phyloP scores from a whole-genome alignment of 257 asterid genomes.

The Plectranthus barbatus region DNA sequence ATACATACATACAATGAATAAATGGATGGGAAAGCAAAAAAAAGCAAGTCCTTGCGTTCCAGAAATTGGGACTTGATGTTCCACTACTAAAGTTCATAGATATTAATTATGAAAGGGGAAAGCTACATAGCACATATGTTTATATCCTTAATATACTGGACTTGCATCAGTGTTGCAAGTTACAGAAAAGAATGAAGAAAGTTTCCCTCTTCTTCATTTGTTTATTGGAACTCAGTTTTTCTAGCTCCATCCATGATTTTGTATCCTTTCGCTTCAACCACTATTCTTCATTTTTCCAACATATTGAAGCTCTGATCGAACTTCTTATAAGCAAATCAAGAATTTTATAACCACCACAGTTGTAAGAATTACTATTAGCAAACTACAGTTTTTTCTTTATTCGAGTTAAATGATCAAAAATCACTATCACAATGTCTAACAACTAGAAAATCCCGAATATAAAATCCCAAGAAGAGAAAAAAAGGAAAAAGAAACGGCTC shows the following conservation, averaged over 20 bases:
- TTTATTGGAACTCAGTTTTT: background rate
- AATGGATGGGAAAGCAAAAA: background rate
- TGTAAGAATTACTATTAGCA: background rate
- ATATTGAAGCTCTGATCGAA: background rate
- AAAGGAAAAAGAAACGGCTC: background rate
- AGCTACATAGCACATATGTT: background rate
- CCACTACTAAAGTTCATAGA: background rate
- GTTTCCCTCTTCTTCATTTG: background rate
- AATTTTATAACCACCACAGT: background rate
- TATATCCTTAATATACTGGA: background rate
- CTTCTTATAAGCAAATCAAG: too few species aligned
- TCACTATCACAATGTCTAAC: background rate
- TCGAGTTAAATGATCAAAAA: background rate
- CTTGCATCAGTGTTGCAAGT: background rate
- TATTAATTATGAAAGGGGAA: background rate
- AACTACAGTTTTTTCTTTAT: background rate
- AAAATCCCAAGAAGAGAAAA: background rate
- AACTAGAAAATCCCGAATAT: background rate
- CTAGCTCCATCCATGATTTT: background rate
- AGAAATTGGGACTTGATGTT: background rate
- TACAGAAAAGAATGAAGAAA: background rate
- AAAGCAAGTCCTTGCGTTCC: background rate
- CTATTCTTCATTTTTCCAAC: constrained; percentile 1
- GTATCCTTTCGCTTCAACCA: background rate
- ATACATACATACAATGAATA: background rate